Conservation (phyloP, 306 rosid species). For the Begonia peltatifolia region DNA sequence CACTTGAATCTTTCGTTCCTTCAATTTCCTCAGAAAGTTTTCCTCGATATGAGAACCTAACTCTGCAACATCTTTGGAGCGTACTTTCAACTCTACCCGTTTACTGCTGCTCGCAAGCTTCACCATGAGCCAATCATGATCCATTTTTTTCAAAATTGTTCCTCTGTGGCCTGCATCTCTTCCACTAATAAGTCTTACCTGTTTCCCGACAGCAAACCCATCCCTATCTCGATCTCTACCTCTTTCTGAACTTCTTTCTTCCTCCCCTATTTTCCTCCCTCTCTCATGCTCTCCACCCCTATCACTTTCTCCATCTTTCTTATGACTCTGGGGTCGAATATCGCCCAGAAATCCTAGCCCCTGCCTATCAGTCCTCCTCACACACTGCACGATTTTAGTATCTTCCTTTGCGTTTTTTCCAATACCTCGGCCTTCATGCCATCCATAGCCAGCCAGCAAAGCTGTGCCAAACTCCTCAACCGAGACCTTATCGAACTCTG, state of each 20-base stretch:
- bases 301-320: conserved; percentile 4
- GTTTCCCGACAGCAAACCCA: conserved; percentile 15
- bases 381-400: conserved; percentile 35
- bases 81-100: conserved; percentile 21
- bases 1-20: conserved; percentile 22
- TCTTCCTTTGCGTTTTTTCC: conserved; percentile 67
- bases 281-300: not conserved
- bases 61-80: conserved; percentile 27
- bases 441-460: conserved; percentile 71
- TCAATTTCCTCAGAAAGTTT: conserved; percentile 37
- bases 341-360: conserved; percentile 63
- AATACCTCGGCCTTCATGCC: conserved; percentile 74
- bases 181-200: conserved; percentile 45
- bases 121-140: conserved; percentile 23
- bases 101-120: conserved; percentile 19
- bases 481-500: conserved; percentile 51
- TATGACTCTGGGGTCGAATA: not conserved
- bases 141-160: conserved; percentile 23
- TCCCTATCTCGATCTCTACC: conserved; percentile 6
- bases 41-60: conserved; percentile 64
- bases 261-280: not conserved
- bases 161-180: conserved; percentile 48
- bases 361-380: conserved; percentile 36
- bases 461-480: conserved; percentile 79
- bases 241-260: not conserved